Conservation (phyloP, 176 grass and related monocot species). For the barley (Hordeum vulgare) region DNA sequence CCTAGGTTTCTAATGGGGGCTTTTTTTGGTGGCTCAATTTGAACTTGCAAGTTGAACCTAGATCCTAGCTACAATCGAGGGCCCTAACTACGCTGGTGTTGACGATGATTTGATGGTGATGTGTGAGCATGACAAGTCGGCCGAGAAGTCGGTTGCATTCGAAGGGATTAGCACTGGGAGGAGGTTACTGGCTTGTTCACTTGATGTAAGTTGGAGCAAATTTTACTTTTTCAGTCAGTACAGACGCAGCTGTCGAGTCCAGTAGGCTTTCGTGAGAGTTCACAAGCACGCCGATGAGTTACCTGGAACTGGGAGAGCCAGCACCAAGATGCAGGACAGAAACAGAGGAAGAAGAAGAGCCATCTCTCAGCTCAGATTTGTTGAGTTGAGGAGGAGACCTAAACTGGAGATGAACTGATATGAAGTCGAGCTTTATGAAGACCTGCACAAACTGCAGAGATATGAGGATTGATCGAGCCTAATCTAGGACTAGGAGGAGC, state of each 20-base stretch:
- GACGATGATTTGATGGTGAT: no score
- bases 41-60: no score
- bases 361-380: background rate
- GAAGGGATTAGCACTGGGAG: no score
- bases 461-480: background rate
- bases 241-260: background rate
- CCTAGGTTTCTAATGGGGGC: no score
- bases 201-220: no score
- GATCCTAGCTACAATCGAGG: no score
- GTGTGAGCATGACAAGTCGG: no score
- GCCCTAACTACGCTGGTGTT: no score
- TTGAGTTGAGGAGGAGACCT: background rate
- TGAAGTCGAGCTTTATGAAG: background rate
- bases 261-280: background rate
- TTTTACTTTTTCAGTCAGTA: background rate
- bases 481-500: background rate
- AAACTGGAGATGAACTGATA: background rate
- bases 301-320: background rate
- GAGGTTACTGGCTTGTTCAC: no score
- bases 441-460: background rate
- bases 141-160: no score
- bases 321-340: background rate
- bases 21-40: no score
- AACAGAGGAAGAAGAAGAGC: background rate
- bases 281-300: background rate